phyloP scores from a whole-genome alignment of 2,329 filamentous ascomycete species.

The Microsporum ferrugineum region DNA sequence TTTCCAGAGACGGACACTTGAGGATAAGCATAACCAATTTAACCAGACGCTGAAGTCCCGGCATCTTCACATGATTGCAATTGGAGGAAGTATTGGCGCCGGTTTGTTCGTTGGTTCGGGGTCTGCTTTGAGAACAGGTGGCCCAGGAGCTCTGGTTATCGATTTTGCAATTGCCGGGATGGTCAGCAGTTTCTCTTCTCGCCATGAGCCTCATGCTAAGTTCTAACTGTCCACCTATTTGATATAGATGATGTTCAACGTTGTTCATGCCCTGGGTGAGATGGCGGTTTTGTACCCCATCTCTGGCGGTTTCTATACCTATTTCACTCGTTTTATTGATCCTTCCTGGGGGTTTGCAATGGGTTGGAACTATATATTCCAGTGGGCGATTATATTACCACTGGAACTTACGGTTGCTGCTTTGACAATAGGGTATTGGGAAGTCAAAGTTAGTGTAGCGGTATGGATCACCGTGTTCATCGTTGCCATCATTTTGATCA shows the following conservation, averaged over 20 bases:
- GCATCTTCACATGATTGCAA: slow-evolving; percentile 34
- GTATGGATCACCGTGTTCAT: slow-evolving; percentile 60
- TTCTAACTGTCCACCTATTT: not conserved
- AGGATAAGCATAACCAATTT: slow-evolving; percentile 17
- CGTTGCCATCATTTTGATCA: slow-evolving; percentile 58
- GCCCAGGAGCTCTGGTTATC: slow-evolving; percentile 28
- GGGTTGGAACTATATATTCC: slow-evolving; percentile 56
- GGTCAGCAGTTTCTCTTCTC: slow-evolving; percentile 7
- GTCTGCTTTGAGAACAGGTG: slow-evolving; percentile 26
- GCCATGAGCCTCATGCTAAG: not conserved
- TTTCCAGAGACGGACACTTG: slow-evolving; percentile 25
- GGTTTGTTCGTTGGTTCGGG: slow-evolving; percentile 35
- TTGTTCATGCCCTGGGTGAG: slow-evolving; percentile 50
- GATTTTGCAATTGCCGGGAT: slow-evolving; percentile 44
- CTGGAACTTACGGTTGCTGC: slow-evolving; percentile 74
- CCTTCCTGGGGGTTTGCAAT: slow-evolving; percentile 43
- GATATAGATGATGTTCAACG: slow-evolving; percentile 46
- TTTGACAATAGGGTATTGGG: slow-evolving; percentile 67
- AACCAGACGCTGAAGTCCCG: slow-evolving; percentile 23
- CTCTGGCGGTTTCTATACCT: slow-evolving; percentile 53
- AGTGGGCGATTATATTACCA: slow-evolving; percentile 72
- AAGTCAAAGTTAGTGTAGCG: slow-evolving; percentile 24
- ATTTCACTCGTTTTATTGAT: slow-evolving; percentile 50
- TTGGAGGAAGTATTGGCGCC: slow-evolving; percentile 21
- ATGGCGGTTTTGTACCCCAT: slow-evolving; percentile 51